Conservation (phyloP, 1,139 yeast genomes). For the Pichia sp. region DNA sequence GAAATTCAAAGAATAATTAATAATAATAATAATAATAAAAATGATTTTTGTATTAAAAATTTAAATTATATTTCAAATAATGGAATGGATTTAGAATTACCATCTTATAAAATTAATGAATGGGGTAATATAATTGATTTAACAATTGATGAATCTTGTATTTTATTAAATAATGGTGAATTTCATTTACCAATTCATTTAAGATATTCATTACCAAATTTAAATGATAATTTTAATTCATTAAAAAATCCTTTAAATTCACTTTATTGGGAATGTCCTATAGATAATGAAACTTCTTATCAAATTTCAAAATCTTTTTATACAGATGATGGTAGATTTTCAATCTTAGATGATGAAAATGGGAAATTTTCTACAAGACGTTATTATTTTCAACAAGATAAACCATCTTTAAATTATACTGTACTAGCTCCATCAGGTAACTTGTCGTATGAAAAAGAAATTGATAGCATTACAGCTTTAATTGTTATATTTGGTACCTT, state of each 20-base stretch:
- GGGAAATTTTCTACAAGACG: not conserved
- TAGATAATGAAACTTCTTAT: not conserved
- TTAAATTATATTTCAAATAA: constrained; percentile 12
- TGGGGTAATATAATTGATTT: constrained; percentile 23
- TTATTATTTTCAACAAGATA: not conserved
- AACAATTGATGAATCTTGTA: constrained; percentile 15
- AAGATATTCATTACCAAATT: constrained; percentile 24
- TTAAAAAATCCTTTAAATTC: constrained; percentile 18
- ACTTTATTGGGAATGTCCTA: constrained; percentile 26
- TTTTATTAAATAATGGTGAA: constrained; percentile 6
- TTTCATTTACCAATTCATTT: constrained; percentile 28
- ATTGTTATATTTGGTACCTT: no score
- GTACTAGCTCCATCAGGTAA: not conserved
- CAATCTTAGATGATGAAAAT: not conserved
- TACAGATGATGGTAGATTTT: constrained; percentile 17
- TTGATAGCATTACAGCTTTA: not conserved
- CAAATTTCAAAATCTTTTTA: constrained; percentile 17
- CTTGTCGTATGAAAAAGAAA: not conserved
- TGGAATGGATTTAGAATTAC: constrained; percentile 27
- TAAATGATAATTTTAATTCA: constrained; percentile 2
- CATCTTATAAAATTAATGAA: constrained; percentile 21
- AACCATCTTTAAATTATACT: not conserved
- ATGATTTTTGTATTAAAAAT: constrained; percentile 1
- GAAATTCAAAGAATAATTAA: constrained; percentile 16
- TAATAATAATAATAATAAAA: not conserved